Conservation (phyloP, 495 filamentous ascomycete species). For the Pyronema omphalodes region DNA sequence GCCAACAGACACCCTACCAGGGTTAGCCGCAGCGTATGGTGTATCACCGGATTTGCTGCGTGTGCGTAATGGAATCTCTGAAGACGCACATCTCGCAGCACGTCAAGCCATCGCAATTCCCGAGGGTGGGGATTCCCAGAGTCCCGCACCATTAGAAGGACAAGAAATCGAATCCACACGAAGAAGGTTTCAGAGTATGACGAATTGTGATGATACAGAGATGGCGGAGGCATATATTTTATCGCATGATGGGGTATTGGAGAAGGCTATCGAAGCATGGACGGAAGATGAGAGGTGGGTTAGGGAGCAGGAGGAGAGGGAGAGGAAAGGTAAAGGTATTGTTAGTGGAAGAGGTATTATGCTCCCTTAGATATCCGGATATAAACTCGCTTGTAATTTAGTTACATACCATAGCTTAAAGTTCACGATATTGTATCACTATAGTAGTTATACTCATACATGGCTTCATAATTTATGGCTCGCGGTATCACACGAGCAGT, state of each 20-base stretch:
- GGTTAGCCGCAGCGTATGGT: conserved; percentile 47
- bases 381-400: no score
- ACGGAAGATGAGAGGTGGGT: conserved; percentile 56
- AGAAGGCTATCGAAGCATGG: conserved; percentile 39
- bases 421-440: no score
- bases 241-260: conserved; percentile 45
- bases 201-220: conserved; percentile 27
- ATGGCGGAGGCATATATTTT: conserved; percentile 52
- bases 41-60: conserved; percentile 39
- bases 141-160: conserved; percentile 44
- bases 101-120: conserved; percentile 52
- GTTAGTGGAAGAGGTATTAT: no score
- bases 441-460: no score
- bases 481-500: no score
- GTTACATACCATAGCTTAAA: no score
- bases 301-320: neutral
- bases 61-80: conserved; percentile 41
- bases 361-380: no score
- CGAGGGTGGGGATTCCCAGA: conserved; percentile 40
- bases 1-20: conserved; percentile 39
- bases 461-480: no score
- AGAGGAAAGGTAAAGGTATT: neutral
- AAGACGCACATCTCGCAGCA: conserved; percentile 46
- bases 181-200: conserved; percentile 32
- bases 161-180: conserved; percentile 49